These are phyloP conservation scores for Pyricularia pennisetigena DNA, from an alignment of 2,329 filamentous ascomycete genomes.

Conservation along the genomic window DNA sequence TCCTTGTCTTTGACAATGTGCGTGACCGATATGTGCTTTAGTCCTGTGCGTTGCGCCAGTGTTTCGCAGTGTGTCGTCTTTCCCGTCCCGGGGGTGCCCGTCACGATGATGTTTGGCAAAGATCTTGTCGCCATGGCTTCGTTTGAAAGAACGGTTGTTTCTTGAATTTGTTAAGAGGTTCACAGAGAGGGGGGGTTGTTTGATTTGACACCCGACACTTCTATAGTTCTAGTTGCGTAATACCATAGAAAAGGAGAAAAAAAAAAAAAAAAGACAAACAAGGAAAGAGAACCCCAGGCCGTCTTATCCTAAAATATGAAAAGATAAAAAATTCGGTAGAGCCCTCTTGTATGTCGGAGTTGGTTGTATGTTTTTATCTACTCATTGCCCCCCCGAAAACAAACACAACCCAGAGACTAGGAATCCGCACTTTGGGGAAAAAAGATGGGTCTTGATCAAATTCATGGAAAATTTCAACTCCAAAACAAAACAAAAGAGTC, in stretches of 20 bases:
- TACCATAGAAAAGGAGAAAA: too few relatives aligned
- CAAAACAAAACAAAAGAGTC: not conserved
- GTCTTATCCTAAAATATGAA: too few relatives aligned
- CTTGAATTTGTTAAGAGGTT: not conserved
- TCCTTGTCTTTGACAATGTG: constrained; percentile 80
- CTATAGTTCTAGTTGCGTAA: not conserved
- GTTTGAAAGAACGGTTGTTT: not conserved
- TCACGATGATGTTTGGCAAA: constrained; percentile 84
- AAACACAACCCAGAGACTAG: not conserved
- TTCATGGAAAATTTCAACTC: not conserved
- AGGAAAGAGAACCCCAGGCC: too few relatives aligned
- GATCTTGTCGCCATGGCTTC: constrained; percentile 28
- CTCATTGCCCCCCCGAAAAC: not conserved
- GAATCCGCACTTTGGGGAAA: not conserved
- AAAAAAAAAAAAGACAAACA: too few relatives aligned
- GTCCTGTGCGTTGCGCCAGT: constrained; percentile 63
- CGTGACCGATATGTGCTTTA: constrained; percentile 82
- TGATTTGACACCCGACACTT: not conserved
- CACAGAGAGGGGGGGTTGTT: not conserved
- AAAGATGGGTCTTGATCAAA: not conserved
- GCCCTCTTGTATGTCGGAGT: not conserved
- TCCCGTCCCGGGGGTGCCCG: constrained; percentile 89
- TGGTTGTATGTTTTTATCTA: not conserved
- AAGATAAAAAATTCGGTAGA: too few relatives aligned
- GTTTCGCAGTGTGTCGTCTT: constrained; percentile 89